These are phyloP conservation scores for Aspergillus bombycis DNA, from an alignment of 2,329 filamentous ascomycete genomes.

Conservation along the genomic window DNA sequence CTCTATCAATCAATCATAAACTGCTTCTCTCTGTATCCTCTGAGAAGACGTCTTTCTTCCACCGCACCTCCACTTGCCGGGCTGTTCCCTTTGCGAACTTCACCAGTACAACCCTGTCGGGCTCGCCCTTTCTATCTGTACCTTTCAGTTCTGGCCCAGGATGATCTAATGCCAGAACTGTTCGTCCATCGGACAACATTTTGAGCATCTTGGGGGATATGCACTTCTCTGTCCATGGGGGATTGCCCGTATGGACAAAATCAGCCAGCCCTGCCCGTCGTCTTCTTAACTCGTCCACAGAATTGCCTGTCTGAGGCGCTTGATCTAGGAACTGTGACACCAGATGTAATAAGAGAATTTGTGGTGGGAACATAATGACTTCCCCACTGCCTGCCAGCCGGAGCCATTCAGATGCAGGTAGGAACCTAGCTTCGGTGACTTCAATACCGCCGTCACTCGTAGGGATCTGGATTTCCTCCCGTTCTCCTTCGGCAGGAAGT, in stretches of 20 bases:
- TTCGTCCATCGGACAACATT: conserved; percentile 49
- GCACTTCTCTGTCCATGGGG: conserved; percentile 52
- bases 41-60: conserved; percentile 52
- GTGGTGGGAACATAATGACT: conserved; percentile 88
- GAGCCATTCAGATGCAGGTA: conserved; percentile 71
- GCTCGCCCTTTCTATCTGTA: conserved; percentile 52
- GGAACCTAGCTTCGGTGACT: conserved; percentile 77
- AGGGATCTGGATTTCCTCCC: conserved; percentile 68
- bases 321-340: conserved; percentile 53
- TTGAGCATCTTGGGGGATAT: conserved; percentile 49
- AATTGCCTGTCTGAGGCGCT: conserved; percentile 27
- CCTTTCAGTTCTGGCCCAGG: conserved; percentile 60
- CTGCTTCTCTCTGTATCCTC: conserved; percentile 37
- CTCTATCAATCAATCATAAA: conserved; percentile 24
- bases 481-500: conserved; percentile 43
- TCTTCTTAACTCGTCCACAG: conserved; percentile 32
- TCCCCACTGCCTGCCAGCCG: conserved; percentile 62
- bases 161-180: conserved; percentile 57
- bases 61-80: conserved; percentile 57
- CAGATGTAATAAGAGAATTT: conserved; percentile 65
- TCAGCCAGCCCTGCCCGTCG: conserved; percentile 51
- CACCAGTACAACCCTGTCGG: conserved; percentile 60
- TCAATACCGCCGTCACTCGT: conserved; percentile 71
- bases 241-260: conserved; percentile 51
- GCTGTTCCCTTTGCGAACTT: conserved; percentile 61